phyloP scores from a whole-genome alignment of 108 stramenopile species.

The Hondaea fermentalgiana region DNA sequence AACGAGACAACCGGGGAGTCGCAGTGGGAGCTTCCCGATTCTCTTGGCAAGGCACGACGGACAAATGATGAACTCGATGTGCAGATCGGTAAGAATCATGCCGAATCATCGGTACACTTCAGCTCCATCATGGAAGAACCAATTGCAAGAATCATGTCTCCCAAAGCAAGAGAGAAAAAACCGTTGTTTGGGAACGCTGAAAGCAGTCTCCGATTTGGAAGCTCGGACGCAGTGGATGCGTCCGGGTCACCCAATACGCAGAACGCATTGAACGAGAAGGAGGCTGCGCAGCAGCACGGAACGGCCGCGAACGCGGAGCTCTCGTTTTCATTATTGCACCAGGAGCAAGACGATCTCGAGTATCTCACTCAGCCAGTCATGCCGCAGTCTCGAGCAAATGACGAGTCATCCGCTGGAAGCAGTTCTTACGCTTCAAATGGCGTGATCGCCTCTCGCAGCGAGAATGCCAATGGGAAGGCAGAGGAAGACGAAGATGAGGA shows the following conservation, averaged over 20 bases:
- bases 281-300: not conserved
- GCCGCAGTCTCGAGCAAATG: not conserved
- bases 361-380: not conserved
- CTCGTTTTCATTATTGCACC: not conserved
- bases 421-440: too few relatives aligned
- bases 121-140: not conserved
- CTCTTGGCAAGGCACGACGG: constrained; percentile 16
- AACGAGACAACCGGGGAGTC: constrained; percentile 34
- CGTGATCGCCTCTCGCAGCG: too few relatives aligned
- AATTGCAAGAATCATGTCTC: not conserved
- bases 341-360: not conserved
- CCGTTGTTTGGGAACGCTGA: not conserved
- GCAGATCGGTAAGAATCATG: not conserved
- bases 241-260: too few relatives aligned
- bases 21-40: constrained; percentile 44
- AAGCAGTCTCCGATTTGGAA: too few relatives aligned
- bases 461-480: not conserved
- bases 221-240: too few relatives aligned
- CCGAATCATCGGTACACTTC: not conserved
- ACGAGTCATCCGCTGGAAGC: too few relatives aligned
- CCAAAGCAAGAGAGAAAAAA: not conserved
- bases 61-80: constrained; percentile 20
- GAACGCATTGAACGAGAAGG: too few relatives aligned
- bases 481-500: not conserved
- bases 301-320: too few relatives aligned